Evolutionary conservation across 495 filamentous ascomycete species (phyloP).

Genomic region (Hypoxylon rickii): DNA sequence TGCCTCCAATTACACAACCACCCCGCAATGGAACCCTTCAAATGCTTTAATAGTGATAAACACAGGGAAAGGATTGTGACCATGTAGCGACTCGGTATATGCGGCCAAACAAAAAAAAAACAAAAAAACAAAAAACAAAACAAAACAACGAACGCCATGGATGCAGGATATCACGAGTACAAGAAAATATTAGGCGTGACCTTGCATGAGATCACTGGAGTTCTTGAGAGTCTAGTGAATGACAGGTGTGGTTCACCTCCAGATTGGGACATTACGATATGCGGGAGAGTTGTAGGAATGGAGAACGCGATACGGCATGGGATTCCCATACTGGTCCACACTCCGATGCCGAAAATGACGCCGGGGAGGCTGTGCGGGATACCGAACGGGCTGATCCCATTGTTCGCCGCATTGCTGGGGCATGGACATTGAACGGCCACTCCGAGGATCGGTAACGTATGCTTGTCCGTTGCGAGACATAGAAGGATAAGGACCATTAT

Average conservation of each 20-base stretch:
- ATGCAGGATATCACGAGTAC: constrained; percentile 28
- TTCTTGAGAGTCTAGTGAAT: background rate
- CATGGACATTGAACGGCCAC: constrained; percentile 35
- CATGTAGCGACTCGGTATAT: constrained; percentile 7
- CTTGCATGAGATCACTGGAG: background rate
- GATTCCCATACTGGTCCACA: constrained; percentile 35
- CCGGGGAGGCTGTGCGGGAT: constrained; percentile 41
- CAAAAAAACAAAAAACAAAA: no score
- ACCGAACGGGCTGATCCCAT: constrained; percentile 35
- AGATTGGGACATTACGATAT: constrained; percentile 51
- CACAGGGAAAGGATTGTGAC: background rate
- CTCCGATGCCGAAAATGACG: constrained; percentile 47
- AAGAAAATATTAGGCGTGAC: background rate
- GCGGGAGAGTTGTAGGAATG: constrained; percentile 57
- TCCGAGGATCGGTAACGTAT: constrained; percentile 38
- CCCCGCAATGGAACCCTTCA: constrained; percentile 5
- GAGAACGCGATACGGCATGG: constrained; percentile 47
- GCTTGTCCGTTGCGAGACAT: constrained; percentile 44
- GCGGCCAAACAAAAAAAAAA: constrained; percentile 11
- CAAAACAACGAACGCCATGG: no score
- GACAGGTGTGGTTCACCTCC: constrained; percentile 38
- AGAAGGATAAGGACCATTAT: constrained; percentile 39
- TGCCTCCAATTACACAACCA: background rate
- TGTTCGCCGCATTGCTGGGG: constrained; percentile 29
- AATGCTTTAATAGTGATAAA: constrained; percentile 18